A percentile compares a stretch with the other conserved stretches of the same genome.
phyloP scores from a whole-genome alignment of 2,329 filamentous ascomycete genomes.

The Fusarium austroafricanum region DNA sequence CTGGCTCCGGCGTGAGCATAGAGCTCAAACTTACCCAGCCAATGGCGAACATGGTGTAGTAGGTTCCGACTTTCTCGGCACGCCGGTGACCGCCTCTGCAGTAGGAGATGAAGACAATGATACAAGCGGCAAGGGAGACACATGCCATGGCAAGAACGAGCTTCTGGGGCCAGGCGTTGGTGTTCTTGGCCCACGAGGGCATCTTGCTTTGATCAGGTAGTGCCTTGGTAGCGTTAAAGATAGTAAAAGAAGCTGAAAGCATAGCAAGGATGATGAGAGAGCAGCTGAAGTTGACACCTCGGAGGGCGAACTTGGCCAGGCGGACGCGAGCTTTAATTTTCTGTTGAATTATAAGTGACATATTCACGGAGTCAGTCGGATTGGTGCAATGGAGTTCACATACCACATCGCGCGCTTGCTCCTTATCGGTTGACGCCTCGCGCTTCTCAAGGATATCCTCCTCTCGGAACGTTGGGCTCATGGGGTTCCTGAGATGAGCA shows the following conservation, averaged over 20 bases:
- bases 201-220: conserved; percentile 82
- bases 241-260: conserved; percentile 85
- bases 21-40: conserved; percentile 66
- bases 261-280: conserved; percentile 94
- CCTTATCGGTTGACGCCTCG: conserved; percentile 83
- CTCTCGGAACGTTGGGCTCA: conserved; percentile 92
- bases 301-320: conserved; percentile 93
- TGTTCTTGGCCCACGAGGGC: conserved; percentile 84
- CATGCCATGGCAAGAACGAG: conserved; percentile 82
- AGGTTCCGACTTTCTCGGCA: conserved; percentile 92
- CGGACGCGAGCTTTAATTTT: conserved; percentile 93
- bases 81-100: conserved; percentile 87
- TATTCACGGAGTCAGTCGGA: neutral
- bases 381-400: conserved; percentile 52
- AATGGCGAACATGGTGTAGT: conserved; percentile 94
- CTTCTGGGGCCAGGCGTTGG: conserved; percentile 89
- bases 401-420: conserved; percentile 90
- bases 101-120: conserved; percentile 86
- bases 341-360: conserved; percentile 60
- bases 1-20: neutral
- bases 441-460: conserved; percentile 88
- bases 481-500: conserved; percentile 77
- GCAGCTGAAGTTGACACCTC: conserved; percentile 96
- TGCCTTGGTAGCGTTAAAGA: conserved; percentile 88
- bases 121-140: conserved; percentile 81